Percentiles rank a stretch among this genome's conserved stretches.
These are phyloP conservation scores for Turritis glabra DNA, from an alignment of 345 rosid species.

Conservation along the genomic window DNA sequence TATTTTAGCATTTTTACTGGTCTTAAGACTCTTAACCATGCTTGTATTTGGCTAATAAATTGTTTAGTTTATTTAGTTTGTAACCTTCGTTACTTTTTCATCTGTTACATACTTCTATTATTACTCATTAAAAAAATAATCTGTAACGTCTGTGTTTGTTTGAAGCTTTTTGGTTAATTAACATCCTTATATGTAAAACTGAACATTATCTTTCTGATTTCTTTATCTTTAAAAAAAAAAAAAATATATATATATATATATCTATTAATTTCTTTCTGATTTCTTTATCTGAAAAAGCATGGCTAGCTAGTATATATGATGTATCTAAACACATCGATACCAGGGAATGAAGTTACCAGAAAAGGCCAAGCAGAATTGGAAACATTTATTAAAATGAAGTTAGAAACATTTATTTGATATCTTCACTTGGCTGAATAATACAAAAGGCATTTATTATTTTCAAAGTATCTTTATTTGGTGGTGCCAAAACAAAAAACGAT, in stretches of 20 bases:
- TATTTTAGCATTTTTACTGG: not conserved
- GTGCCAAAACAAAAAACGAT: constrained; percentile 25
- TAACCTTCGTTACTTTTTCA: constrained; percentile 25
- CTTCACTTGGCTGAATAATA: constrained; percentile 27
- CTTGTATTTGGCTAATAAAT: not conserved
- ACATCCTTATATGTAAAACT: not conserved
- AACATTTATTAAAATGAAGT: constrained; percentile 28
- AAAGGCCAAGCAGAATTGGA: constrained; percentile 25
- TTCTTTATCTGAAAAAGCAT: not conserved
- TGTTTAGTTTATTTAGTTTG: not conserved
- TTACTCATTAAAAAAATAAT: not conserved
- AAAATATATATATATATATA: too few relatives aligned
- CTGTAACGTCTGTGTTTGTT: constrained; percentile 23
- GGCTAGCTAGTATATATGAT: not conserved
- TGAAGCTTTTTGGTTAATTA: not conserved
- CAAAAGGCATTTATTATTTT: constrained; percentile 28
- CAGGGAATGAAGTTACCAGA: constrained; percentile 11
- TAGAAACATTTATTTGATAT: constrained; percentile 27
- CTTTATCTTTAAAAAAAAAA: too few relatives aligned
- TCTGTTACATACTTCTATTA: not conserved
- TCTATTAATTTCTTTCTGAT: not conserved
- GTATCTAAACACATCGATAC: not conserved
- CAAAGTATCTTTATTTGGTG: constrained; percentile 39
- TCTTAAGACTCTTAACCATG: not conserved
- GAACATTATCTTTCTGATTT: not conserved